A percentile compares a stretch with the other conserved stretches of the same genome.
Evolutionary conservation across 2,329 filamentous ascomycete genomes (phyloP).

Genomic region (Gyromitra esculenta): DNA sequence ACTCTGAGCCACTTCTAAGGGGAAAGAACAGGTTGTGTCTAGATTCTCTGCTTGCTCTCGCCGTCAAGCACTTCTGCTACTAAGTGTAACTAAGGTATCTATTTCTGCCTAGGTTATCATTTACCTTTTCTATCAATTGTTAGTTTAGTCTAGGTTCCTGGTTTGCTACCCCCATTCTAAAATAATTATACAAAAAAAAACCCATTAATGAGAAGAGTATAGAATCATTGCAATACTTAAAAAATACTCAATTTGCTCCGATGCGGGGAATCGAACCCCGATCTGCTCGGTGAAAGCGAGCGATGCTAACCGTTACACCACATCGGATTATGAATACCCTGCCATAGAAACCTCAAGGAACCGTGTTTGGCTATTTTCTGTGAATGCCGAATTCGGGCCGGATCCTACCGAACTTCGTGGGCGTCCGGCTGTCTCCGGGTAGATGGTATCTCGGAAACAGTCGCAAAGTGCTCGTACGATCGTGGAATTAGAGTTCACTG

Average conservation of each 20-base stretch:
- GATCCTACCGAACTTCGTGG: slow-evolving; percentile 17
- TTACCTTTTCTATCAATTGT: too few relatives aligned
- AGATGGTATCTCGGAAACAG: not conserved
- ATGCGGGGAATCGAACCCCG: slow-evolving; percentile 45
- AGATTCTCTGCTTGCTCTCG: not conserved
- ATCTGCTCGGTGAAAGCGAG: slow-evolving; percentile 44
- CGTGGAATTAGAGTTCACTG: not conserved
- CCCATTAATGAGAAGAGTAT: not conserved
- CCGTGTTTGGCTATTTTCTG: not conserved
- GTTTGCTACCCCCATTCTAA: not conserved
- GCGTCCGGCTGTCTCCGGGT: not conserved
- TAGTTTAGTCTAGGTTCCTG: not conserved
- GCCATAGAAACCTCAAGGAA: not conserved
- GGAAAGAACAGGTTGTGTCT: not conserved
- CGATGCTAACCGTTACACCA: slow-evolving; percentile 43
- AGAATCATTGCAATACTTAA: not conserved
- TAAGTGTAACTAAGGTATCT: not conserved
- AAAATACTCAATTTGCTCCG: slow-evolving; percentile 14
- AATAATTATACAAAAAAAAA: not conserved
- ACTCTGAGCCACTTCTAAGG: not conserved
- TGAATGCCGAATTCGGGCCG: slow-evolving; percentile 23
- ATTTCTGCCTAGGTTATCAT: too few relatives aligned
- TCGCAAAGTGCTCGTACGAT: not conserved
- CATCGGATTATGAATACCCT: slow-evolving; percentile 15
- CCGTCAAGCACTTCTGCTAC: not conserved